These are phyloP conservation scores for Fragaria ananassa DNA, from an alignment of 306 rosid species.

Conservation along the genomic window DNA sequence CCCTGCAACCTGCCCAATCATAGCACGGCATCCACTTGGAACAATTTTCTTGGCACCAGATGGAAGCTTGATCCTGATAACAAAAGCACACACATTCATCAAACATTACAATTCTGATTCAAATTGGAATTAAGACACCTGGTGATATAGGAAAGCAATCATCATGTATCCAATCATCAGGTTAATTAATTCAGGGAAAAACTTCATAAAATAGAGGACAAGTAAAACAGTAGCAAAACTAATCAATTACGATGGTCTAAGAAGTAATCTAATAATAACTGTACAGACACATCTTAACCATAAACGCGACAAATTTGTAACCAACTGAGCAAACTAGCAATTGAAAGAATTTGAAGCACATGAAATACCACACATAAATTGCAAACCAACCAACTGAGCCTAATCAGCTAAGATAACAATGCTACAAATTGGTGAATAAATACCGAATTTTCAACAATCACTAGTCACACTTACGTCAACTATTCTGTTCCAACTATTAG, in stretches of 20 bases:
- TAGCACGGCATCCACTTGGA: slow-evolving; percentile 22
- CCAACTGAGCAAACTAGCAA: background rate
- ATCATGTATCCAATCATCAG: background rate
- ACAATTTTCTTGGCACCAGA: slow-evolving; percentile 25
- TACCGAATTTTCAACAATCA: background rate
- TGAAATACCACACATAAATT: background rate
- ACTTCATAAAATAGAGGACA: no score
- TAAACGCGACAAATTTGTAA: background rate
- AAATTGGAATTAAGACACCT: background rate
- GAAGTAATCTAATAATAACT: background rate
- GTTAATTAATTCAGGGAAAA: no score
- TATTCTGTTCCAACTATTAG: no score
- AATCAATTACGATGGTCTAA: background rate
- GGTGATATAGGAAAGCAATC: background rate
- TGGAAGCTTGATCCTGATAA: slow-evolving; percentile 20
- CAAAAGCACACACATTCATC: background rate
- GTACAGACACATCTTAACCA: background rate
- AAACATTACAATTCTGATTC: background rate
- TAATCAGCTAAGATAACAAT: background rate
- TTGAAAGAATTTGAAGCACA: background rate
- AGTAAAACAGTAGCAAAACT: no score
- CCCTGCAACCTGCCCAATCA: slow-evolving; percentile 22
- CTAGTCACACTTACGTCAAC: no score
- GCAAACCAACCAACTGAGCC: background rate
- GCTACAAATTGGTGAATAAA: background rate